phyloP scores from a whole-genome alignment of 2,329 filamentous ascomycete species.

The Malbranchea zuffiana region DNA sequence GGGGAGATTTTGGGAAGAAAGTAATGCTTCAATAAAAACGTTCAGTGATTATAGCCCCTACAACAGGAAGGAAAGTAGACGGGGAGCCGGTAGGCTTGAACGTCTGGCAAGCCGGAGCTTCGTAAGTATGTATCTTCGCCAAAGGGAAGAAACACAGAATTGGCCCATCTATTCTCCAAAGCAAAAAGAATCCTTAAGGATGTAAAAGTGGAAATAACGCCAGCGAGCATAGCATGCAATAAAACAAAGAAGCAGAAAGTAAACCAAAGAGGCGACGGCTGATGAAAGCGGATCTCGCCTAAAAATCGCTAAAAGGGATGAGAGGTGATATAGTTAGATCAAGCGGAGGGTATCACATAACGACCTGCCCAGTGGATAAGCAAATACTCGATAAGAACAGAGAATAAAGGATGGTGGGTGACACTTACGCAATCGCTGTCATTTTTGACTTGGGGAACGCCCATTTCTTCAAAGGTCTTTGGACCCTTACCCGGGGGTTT shows the following conservation, averaged over 20 bases:
- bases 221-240: too few relatives aligned
- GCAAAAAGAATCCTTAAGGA: too few relatives aligned
- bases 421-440: constrained; percentile 79
- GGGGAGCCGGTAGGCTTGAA: too few relatives aligned
- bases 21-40: too few relatives aligned
- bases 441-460: constrained; percentile 70
- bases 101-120: too few relatives aligned
- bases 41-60: too few relatives aligned
- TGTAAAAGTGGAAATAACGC: too few relatives aligned
- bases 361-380: constrained; percentile 14
- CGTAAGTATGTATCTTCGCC: too few relatives aligned
- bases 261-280: constrained; percentile 3
- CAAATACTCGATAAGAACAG: not conserved
- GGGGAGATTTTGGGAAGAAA: too few relatives aligned
- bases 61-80: too few relatives aligned
- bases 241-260: constrained; percentile 1
- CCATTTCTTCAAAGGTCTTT: constrained; percentile 97
- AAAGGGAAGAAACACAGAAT: too few relatives aligned
- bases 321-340: not conserved
- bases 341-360: constrained; percentile 17
- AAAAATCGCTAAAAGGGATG: not conserved
- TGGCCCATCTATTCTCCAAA: too few relatives aligned
- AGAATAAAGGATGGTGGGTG: not conserved
- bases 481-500: constrained; percentile 59
- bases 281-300: constrained; percentile 5